phyloP scores from a whole-genome alignment of 1,284 basidiomycete genomes.

The Microbotryum scabiosae region DNA sequence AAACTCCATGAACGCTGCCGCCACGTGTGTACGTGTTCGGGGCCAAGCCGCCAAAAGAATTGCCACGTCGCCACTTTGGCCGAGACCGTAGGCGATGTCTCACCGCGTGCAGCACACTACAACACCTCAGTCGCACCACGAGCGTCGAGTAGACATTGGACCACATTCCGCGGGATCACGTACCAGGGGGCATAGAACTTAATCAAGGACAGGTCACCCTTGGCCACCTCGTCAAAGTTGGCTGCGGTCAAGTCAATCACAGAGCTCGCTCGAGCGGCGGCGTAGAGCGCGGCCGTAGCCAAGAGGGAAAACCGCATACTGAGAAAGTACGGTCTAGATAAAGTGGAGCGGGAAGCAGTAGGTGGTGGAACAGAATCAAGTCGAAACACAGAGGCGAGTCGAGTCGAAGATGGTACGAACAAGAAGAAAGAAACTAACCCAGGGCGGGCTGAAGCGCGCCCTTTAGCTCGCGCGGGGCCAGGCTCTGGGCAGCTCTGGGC shows the following conservation, averaged over 20 bases:
- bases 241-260: constrained; percentile 30
- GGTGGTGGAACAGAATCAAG: too few relatives aligned
- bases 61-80: not conserved
- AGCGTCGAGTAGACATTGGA: not conserved
- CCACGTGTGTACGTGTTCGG: constrained; percentile 1
- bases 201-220: constrained; percentile 73
- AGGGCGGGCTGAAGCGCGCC: too few relatives aligned
- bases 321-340: not conserved
- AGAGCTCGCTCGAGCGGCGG: constrained; percentile 19
- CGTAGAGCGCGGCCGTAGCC: constrained; percentile 13
- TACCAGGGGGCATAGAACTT: constrained; percentile 94
- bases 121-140: not conserved
- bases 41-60: not conserved
- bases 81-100: not conserved
- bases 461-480: too few relatives aligned
- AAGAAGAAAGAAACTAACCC: too few relatives aligned
- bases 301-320: constrained; percentile 12
- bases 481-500: too few relatives aligned
- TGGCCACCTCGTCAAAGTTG: constrained; percentile 63
- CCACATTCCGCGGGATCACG: constrained; percentile 26
- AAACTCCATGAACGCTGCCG: not conserved
- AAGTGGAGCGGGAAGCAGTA: not conserved
- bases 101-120: not conserved
- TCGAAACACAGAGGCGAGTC: too few relatives aligned
- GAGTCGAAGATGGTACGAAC: too few relatives aligned